Evolutionary conservation across 2,329 filamentous ascomycete genomes (phyloP).

Genomic region (Claviceps sp.): DNA sequence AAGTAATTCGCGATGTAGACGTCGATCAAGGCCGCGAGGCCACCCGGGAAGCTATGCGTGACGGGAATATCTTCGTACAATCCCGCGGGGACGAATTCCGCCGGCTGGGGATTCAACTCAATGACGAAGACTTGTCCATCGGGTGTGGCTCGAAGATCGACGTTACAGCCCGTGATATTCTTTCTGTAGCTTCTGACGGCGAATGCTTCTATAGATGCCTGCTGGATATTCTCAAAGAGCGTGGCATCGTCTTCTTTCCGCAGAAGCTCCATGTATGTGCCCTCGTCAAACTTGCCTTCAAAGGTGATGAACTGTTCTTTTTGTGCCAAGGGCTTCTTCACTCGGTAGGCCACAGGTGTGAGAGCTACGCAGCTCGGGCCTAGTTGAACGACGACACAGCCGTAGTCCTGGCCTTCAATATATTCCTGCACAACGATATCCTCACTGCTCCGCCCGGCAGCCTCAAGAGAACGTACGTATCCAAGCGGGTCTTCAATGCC

Average conservation of each 20-base stretch:
- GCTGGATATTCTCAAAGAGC: neutral
- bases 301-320: slow-evolving; percentile 1
- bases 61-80: neutral
- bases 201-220: neutral
- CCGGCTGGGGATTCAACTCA: neutral
- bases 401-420: neutral
- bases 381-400: neutral
- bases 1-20: neutral
- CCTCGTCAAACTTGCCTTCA: neutral
- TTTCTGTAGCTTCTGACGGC: neutral
- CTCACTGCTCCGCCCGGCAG: neutral
- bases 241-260: neutral
- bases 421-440: slow-evolving; percentile 1
- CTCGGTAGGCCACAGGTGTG: neutral
- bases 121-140: neutral
- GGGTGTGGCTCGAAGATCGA: neutral
- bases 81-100: neutral
- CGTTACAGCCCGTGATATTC: neutral
- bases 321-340: neutral
- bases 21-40: neutral
- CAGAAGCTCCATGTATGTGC: neutral
- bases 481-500: neutral
- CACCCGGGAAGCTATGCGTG: neutral
- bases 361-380: neutral
- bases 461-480: neutral